A percentile compares a stretch with the other conserved stretches of the same genome.
phyloP scores from a whole-genome alignment of 305 asterid genomes.

The Ruellia speciosa region DNA sequence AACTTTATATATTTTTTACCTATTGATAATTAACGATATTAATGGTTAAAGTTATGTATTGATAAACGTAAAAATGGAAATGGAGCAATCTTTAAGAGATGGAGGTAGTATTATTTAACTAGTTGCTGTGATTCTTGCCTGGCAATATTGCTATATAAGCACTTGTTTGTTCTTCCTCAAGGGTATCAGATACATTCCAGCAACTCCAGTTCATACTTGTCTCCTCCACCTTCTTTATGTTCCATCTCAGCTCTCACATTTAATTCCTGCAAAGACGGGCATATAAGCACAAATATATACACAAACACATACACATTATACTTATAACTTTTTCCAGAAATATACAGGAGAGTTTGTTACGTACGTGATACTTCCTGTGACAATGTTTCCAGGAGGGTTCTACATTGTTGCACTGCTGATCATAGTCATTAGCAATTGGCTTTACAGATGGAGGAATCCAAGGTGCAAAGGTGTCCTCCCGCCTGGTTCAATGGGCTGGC shows the following conservation, averaged over 20 bases:
- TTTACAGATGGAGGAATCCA: conserved; percentile 57
- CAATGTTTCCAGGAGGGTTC: conserved; percentile 29
- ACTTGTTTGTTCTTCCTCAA: neutral
- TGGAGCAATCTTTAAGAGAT: too few species aligned
- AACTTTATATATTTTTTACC: too few species aligned
- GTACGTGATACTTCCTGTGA: too few species aligned
- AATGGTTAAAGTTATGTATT: too few species aligned
- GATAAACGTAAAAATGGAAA: too few species aligned
- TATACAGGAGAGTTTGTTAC: too few species aligned
- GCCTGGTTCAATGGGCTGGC: conserved; percentile 78
- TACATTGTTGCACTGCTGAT: conserved; percentile 31
- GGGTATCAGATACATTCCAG: neutral
- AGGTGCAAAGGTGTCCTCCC: conserved; percentile 54
- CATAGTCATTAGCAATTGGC: conserved; percentile 33
- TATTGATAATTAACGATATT: too few species aligned
- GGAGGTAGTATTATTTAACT: neutral
- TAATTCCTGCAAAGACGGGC: neutral
- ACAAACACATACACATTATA: neutral
- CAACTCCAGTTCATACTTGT: neutral
- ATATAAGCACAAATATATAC: neutral
- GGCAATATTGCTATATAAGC: neutral
- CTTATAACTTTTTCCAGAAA: neutral
- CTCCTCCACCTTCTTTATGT: neutral
- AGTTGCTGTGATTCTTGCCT: neutral
- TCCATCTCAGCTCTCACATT: neutral